Conservation (phyloP, 805 yeast genomes). For the Candida vartiovaarae region DNA sequence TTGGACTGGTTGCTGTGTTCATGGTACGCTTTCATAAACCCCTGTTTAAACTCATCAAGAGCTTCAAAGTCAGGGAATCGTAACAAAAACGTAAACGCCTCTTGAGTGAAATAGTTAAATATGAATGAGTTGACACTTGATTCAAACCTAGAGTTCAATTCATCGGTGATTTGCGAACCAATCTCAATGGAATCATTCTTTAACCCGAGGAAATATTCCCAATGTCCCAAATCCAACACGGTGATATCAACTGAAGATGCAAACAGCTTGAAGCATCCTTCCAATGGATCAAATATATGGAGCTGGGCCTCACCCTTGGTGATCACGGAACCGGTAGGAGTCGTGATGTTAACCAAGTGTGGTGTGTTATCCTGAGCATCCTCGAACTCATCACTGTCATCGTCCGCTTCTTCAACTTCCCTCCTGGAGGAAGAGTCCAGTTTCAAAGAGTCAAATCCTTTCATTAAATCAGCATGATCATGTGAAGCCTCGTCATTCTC, state of each 20-base stretch:
- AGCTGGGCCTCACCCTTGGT: constrained; percentile 24
- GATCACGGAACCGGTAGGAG: constrained; percentile 20
- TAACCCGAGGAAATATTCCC: constrained; percentile 48
- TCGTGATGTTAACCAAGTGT: constrained; percentile 6
- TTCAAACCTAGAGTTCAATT: constrained; percentile 62
- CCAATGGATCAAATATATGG: constrained; percentile 48
- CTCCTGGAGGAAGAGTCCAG: background rate
- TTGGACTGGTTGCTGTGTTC: constrained; percentile 45
- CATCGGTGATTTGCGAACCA: constrained; percentile 37
- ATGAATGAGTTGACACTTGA: constrained; percentile 50
- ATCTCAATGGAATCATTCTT: constrained; percentile 25
- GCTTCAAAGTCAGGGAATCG: constrained; percentile 38
- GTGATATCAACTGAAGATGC: constrained; percentile 26
- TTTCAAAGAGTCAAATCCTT: constrained; percentile 5
- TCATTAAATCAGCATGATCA: constrained; percentile 6
- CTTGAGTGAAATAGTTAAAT: constrained; percentile 44
- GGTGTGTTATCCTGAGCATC: constrained; percentile 8
- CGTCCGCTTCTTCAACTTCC: constrained; percentile 18
- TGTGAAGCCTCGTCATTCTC: constrained; percentile 14
- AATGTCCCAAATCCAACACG: constrained; percentile 40
- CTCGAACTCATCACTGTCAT: constrained; percentile 25
- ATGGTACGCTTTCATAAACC: constrained; percentile 50
- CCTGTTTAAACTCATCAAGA: constrained; percentile 45
- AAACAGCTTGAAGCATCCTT: constrained; percentile 41
- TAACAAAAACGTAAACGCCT: constrained; percentile 54